These are phyloP conservation scores for Leishmania turanica DNA, from an alignment of 208 protist species.

Conservation along the genomic window DNA sequence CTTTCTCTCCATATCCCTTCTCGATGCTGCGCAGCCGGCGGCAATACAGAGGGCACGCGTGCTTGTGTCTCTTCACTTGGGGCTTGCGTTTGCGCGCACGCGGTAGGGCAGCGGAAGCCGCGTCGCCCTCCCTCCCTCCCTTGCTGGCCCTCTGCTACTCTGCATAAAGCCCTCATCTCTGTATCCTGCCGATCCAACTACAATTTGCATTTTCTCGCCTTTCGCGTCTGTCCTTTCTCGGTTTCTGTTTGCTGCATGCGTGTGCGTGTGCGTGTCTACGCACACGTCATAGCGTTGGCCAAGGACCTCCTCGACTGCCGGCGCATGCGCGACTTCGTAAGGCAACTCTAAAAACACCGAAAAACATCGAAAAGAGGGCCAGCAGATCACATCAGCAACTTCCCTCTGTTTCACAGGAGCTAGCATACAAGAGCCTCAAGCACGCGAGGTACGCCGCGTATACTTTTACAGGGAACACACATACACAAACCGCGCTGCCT, in stretches of 20 bases:
- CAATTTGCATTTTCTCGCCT: neutral
- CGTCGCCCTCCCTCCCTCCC: neutral
- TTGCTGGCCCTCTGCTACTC: neutral
- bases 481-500: neutral
- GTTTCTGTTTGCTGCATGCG: neutral
- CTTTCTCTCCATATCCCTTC: neutral
- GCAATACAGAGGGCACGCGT: neutral
- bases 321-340: neutral
- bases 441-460: neutral
- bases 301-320: neutral
- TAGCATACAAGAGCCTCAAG: neutral
- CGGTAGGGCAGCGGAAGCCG: neutral
- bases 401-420: neutral
- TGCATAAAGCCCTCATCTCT: neutral
- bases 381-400: neutral
- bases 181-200: neutral
- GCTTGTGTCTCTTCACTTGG: neutral
- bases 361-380: neutral
- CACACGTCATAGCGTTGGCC: neutral
- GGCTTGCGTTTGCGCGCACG: neutral
- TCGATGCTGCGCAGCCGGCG: neutral
- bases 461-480: neutral
- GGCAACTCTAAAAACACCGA: neutral
- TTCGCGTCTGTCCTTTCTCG: neutral
- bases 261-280: neutral